Percentiles rank a stretch among this genome's conserved stretches.
Evolutionary conservation across 306 rosid species (phyloP).

Genomic region (Dryas drummondii): DNA sequence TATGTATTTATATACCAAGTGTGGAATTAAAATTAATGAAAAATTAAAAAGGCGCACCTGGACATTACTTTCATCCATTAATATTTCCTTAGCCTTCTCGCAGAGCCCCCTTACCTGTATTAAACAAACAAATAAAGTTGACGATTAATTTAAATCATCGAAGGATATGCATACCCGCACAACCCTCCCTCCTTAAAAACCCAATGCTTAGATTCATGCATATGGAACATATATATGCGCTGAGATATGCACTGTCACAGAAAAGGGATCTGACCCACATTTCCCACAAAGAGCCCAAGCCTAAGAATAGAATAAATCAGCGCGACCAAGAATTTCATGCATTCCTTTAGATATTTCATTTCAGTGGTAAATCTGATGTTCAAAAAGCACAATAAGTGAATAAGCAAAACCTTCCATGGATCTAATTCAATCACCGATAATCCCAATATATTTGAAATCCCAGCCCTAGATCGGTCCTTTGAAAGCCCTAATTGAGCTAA

Average conservation of each 20-base stretch:
- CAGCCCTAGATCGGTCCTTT: slow-evolving; percentile 29
- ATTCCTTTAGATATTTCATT: neutral
- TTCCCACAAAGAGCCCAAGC: neutral
- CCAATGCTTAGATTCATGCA: neutral
- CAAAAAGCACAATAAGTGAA: neutral
- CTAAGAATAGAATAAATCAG: neutral
- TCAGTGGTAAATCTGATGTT: neutral
- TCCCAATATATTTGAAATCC: slow-evolving; percentile 9
- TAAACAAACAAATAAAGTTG: slow-evolving; percentile 7
- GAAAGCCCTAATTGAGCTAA: slow-evolving; percentile 25
- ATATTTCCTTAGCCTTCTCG: slow-evolving; percentile 91
- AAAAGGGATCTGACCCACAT: neutral
- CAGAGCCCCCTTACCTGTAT: slow-evolving; percentile 76
- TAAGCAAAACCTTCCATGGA: slow-evolving; percentile 10
- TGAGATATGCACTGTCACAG: neutral
- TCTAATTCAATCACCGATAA: slow-evolving; percentile 13
- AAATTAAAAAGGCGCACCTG: slow-evolving; percentile 50
- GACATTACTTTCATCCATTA: slow-evolving; percentile 98
- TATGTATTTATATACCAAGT: neutral
- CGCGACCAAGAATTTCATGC: neutral
- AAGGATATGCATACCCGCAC: slow-evolving; percentile 3
- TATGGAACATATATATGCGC: neutral
- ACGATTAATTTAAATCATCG: slow-evolving; percentile 10
- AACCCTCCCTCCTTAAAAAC: neutral
- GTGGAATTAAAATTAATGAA: neutral